These are phyloP conservation scores for Limnanthes douglasii DNA, from an alignment of 345 rosid species.

Conservation along the genomic window DNA sequence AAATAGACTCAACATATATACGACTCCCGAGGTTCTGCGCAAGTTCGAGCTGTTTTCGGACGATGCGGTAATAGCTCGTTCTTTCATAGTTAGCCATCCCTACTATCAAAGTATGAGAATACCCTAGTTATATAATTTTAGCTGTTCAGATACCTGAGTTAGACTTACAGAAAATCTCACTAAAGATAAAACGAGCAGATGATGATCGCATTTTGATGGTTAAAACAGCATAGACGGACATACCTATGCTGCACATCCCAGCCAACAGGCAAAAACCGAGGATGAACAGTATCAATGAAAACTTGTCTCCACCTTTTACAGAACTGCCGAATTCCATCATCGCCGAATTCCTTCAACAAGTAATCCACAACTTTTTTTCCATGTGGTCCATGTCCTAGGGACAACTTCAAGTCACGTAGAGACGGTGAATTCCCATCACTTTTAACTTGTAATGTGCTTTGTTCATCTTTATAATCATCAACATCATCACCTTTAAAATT, in stretches of 20 bases:
- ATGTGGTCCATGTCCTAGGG: constrained; percentile 96
- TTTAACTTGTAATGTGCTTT: constrained; percentile 16
- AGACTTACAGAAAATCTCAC: neutral
- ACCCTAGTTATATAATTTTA: constrained; percentile 7
- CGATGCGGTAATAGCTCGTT: too few species aligned
- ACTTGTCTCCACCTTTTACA: constrained; percentile 94
- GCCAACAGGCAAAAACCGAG: constrained; percentile 78
- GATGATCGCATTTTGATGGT: too few species aligned
- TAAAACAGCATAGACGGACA: too few species aligned
- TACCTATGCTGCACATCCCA: constrained; percentile 74
- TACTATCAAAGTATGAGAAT: too few species aligned
- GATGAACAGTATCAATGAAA: constrained; percentile 65
- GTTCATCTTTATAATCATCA: constrained; percentile 10
- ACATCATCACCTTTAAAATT: constrained; percentile 10
- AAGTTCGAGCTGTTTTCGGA: too few species aligned
- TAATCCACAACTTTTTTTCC: constrained; percentile 79
- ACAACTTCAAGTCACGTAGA: constrained; percentile 42
- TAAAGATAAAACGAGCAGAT: too few species aligned
- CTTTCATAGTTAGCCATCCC: too few species aligned
- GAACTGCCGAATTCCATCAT: constrained; percentile 56
- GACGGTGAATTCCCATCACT: constrained; percentile 15
- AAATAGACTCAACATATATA: too few species aligned
- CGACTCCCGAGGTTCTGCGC: too few species aligned
- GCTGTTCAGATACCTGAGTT: neutral
- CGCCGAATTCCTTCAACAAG: constrained; percentile 46